Base-by-base conservation (phyloP, 2,329 filamentous ascomycete species). In the Penicillium crustosum region DNA sequence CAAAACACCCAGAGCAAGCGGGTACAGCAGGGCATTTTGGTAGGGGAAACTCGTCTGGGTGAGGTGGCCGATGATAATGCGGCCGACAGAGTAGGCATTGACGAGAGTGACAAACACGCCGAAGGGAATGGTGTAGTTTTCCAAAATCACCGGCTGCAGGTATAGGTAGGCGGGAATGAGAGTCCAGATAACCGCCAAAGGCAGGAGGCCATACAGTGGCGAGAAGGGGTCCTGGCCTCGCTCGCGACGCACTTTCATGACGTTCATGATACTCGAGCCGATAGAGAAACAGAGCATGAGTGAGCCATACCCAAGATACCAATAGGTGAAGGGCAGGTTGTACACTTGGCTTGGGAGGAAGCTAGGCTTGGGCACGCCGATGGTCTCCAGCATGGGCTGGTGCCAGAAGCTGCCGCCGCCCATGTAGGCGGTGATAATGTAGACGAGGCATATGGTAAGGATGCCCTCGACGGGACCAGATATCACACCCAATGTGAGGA, bases 401-500 rank as follows among this genome's bases (percentile, higher is more conserved):
- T 94, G 88, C 94, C 94, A 99, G 80, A 96, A 96, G 74, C 89
- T 91, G 43, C 88, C 93, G 54, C 93, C 92, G 57, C 94, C 94
- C 68, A 92, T 84, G 72, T 86, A 86, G 49, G 89, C 93, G 5
- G 94, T 97, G 62, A 95, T 79, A 36, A 86, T 85, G 75, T 94
- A 97, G 59, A 99, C 87, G 55, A 84, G 73, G 68, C 91, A 88
- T 21, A 99, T 83, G 41, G 91, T 92, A 47, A 97, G 78, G 55
- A 99, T 89, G 51, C 94, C 94, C 77, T 99, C 94, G 38, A 99
- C 94, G 4, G 94, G 94, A 0, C 94, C 94, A 63, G 93, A 97
- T 65, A 99, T 83, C 61, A 97, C 80, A 58, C 94, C 94, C 6
- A 99, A 85, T 1, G 92, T 97, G 48, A 99, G 84, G 3, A 93